phyloP scores from a whole-genome alignment of 352 stramenopile species.

The Phytophthora vignae region DNA sequence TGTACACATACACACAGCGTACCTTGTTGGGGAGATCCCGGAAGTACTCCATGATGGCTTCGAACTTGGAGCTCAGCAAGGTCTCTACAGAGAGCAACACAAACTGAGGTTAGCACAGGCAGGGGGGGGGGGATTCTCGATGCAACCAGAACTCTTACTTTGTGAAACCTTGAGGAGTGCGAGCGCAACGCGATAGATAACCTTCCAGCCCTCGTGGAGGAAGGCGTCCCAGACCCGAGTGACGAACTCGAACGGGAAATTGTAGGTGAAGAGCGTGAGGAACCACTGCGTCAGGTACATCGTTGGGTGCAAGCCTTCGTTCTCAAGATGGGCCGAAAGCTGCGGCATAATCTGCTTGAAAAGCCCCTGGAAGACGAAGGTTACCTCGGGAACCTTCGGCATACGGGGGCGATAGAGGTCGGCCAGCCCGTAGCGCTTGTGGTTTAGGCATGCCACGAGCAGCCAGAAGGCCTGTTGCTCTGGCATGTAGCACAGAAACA shows the following conservation, averaged over 20 bases:
- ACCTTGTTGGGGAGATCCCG: conserved; percentile 77
- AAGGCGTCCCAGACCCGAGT: conserved; percentile 97
- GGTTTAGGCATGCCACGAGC: conserved; percentile 81
- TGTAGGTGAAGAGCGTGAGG: conserved; percentile 96
- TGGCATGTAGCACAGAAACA: conserved; percentile 96
- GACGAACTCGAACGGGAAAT: conserved; percentile 98
- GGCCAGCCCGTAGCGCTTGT: conserved; percentile 78
- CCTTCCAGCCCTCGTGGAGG: conserved; percentile 96
- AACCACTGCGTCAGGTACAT: conserved; percentile 99
- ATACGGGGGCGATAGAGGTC: conserved; percentile 84
- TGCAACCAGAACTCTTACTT: conserved; percentile 47
- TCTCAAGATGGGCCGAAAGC: conserved; percentile 68
- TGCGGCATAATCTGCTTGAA: conserved; percentile 65
- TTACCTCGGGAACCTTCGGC: conserved; percentile 83
- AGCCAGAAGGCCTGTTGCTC: conserved; percentile 93
- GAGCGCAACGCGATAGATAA: conserved; percentile 96
- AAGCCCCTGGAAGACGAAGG: conserved; percentile 76
- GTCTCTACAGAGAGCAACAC: conserved; percentile 42
- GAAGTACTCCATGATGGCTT: conserved; percentile 86
- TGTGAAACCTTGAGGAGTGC: conserved; percentile 88
- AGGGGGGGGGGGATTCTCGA: neutral
- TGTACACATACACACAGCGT: neutral
- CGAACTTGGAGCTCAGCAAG: conserved; percentile 66
- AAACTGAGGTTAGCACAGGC: neutral
- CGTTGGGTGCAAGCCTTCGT: conserved; percentile 78